Evolutionary conservation across 2,329 filamentous ascomycete species (phyloP), one percentile per base, ranked within the genome.

Genomic region (Calonectria pseudoturangicola): DNA sequence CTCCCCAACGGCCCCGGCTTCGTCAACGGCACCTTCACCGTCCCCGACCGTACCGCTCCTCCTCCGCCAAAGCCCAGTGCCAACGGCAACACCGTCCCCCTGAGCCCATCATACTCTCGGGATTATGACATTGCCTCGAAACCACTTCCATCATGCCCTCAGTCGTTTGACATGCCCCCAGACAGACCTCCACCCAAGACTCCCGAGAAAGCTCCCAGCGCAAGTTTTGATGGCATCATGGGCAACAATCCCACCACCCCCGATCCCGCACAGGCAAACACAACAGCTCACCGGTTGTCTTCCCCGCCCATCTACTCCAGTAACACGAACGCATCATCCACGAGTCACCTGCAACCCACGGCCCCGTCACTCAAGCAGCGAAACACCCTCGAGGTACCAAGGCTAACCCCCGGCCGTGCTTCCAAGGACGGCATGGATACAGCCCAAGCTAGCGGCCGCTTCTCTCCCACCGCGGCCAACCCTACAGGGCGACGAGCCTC

Each of bases 361-460:
- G 54, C 74, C 45, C 68, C 78, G 28, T 86, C 89, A 25, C 86
- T 96, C 62, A 93, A 93, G 83, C 95, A 98, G 73, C 92, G 96
- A 76, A 94, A 98, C 84, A 98, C 95, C 0, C 88, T 98, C 30
- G 95, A 98, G 83, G 95, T 98, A 0, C 95, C 96, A 9, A 94
- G 93, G 83, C 83, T 88, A 18, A 86, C 89, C 25, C 88, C 92
- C n/a, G 86, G 89, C 41, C 90, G 94, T 78, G 89, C 86, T 66
- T 95, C 94, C n/a, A 92, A 91, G 77, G 95, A 98, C 76, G 89
- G 92, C 36, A 86, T 89, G 74, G 93, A 96, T 77, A 89, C 84
- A 2, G 89, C 91, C 16, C 91, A 92, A 51, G 89, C 92, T 12
- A 96, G 90, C 77, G 96, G 96, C 58, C 92, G 96, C 69, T 96